A percentile compares a stretch with the other conserved stretches of the same genome.
Evolutionary conservation across 2,329 filamentous ascomycete genomes (phyloP).

Genomic region (Zasmidium citrigriseum): DNA sequence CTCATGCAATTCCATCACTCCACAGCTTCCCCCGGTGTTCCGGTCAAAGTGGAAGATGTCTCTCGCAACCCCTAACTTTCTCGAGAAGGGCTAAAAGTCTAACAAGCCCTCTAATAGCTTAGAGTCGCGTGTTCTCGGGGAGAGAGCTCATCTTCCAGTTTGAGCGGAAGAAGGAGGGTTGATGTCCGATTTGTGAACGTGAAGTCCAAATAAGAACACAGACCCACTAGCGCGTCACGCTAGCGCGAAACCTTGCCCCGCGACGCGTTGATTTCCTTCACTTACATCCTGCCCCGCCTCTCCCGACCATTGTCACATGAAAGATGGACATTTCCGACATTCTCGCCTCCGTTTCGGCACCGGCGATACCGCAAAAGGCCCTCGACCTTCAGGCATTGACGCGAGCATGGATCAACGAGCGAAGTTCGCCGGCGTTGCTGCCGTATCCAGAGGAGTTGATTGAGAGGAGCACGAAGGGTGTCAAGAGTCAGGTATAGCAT

Average conservation of each 20-base stretch:
- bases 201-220: not conserved
- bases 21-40: no score
- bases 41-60: no score
- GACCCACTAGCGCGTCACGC: not conserved
- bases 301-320: not conserved
- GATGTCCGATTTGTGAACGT: not conserved
- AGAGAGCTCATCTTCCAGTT: no score
- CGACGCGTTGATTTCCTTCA: not conserved
- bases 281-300: not conserved
- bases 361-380: slow-evolving; percentile 55
- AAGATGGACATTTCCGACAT: slow-evolving; percentile 50
- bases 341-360: slow-evolving; percentile 50
- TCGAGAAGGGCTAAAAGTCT: no score
- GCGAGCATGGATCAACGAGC: slow-evolving; percentile 89
- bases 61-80: no score
- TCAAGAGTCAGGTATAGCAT: slow-evolving; percentile 31
- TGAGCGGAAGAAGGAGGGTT: no score
- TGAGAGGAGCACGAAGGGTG: slow-evolving; percentile 72
- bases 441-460: slow-evolving; percentile 76
- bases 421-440: slow-evolving; percentile 85
- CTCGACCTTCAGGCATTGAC: slow-evolving; percentile 86
- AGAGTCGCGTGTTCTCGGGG: no score
- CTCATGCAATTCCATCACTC: no score
- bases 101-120: no score
- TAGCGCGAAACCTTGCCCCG: not conserved